These are phyloP conservation scores for Mixia osmundae DNA, from an alignment of 1,284 basidiomycete species.

Conservation along the genomic window DNA sequence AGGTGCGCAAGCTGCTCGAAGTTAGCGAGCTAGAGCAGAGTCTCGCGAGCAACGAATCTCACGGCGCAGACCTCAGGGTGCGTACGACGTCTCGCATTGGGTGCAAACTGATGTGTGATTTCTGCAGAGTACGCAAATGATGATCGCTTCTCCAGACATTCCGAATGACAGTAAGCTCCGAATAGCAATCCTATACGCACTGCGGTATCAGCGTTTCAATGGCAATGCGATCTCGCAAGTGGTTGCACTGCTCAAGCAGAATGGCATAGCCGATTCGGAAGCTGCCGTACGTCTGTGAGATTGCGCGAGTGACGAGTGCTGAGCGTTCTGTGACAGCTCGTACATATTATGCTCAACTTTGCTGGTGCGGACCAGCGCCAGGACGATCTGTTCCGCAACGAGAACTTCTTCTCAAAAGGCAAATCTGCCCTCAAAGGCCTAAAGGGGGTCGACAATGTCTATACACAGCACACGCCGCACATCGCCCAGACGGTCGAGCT, in stretches of 20 bases:
- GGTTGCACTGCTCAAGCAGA: slow-evolving; percentile 54
- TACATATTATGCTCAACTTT: slow-evolving; percentile 79
- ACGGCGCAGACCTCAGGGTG: slow-evolving; percentile 56
- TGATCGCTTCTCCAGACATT: slow-evolving; percentile 43
- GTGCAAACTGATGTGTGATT: not conserved
- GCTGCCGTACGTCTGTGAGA: slow-evolving; percentile 35
- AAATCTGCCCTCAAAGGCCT: slow-evolving; percentile 84
- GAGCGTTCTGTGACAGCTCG: slow-evolving; percentile 33
- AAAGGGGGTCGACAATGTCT: slow-evolving; percentile 98
- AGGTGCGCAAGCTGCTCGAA: slow-evolving; percentile 58
- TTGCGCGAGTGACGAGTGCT: not conserved
- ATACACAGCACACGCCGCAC: slow-evolving; percentile 91
- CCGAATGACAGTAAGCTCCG: slow-evolving; percentile 64
- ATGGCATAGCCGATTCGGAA: slow-evolving; percentile 60
- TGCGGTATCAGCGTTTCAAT: slow-evolving; percentile 84
- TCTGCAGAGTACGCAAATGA: slow-evolving; percentile 44
- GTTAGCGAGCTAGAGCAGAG: slow-evolving; percentile 92
- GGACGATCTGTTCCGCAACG: slow-evolving; percentile 90
- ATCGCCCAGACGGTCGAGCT: slow-evolving; percentile 77
- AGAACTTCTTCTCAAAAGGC: slow-evolving; percentile 81
- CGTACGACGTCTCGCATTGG: not conserved
- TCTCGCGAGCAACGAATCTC: slow-evolving; percentile 68
- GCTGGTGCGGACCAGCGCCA: slow-evolving; percentile 90
- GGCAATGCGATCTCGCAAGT: slow-evolving; percentile 59
- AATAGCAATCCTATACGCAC: slow-evolving; percentile 76